A percentile compares a stretch with the other conserved stretches of the same genome.
Evolutionary conservation across 352 stramenopile genomes (phyloP).

Genomic region (Pythium rhizo-oryzae): DNA sequence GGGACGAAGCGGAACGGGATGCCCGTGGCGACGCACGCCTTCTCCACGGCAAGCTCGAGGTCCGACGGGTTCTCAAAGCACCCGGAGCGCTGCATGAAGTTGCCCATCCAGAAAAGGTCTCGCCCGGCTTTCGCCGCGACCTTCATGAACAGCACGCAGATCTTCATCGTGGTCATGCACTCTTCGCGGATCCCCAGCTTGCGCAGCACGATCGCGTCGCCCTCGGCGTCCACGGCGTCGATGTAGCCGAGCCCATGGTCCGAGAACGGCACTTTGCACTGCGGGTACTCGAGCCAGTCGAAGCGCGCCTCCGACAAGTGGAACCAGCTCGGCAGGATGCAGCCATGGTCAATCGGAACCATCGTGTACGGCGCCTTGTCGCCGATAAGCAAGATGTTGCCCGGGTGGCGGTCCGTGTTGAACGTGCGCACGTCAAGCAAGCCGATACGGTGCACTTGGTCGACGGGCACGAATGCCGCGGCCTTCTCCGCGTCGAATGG

Average conservation of each 20-base stretch:
- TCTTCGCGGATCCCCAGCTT: conserved; percentile 69
- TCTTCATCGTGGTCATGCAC: conserved; percentile 72
- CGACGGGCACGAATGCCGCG: conserved; percentile 60
- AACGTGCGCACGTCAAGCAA: conserved; percentile 84
- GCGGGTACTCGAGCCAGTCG: conserved; percentile 82
- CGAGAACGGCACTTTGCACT: conserved; percentile 64
- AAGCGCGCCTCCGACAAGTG: conserved; percentile 78
- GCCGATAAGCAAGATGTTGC: conserved; percentile 79
- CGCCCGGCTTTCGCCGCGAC: conserved; percentile 47
- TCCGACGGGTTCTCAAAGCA: conserved; percentile 70
- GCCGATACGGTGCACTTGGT: conserved; percentile 84
- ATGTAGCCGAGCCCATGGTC: conserved; percentile 52
- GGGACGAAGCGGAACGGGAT: conserved; percentile 60
- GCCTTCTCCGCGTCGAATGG: conserved; percentile 63
- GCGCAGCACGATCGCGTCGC: conserved; percentile 53
- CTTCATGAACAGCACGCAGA: conserved; percentile 77
- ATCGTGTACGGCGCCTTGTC: conserved; percentile 81
- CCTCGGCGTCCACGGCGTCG: conserved; percentile 47
- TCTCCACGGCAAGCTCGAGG: conserved; percentile 52
- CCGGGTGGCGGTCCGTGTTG: conserved; percentile 86
- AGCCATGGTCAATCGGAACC: conserved; percentile 78
- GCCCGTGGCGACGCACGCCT: conserved; percentile 41
- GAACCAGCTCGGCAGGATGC: conserved; percentile 81
- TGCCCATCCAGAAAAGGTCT: conserved; percentile 69
- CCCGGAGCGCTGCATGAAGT: conserved; percentile 63